Evolutionary conservation across 2,329 filamentous ascomycete species (phyloP), one percentile per base, ranked within the genome.

Genomic region (Mariannaea elegans): DNA sequence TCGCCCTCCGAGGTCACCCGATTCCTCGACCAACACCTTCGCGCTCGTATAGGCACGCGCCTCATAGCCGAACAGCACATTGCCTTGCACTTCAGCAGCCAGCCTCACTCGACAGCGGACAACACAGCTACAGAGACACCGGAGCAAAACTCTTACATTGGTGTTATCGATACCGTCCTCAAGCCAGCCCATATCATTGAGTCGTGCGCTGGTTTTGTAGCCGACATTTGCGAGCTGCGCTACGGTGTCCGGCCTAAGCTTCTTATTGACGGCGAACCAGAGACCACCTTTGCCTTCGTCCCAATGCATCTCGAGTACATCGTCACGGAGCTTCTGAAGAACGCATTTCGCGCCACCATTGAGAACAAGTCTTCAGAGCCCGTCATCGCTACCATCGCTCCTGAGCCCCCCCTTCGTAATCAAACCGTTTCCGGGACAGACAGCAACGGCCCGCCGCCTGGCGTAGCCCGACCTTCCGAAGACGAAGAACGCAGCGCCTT

Each of bases 281-380:
- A 91, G 50, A 93, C 94, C n/a, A 90, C 88, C 0, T 97, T 99
- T 72, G 93, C 94, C 18, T 95, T 96, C 72, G 90, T 99, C 8
- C 95, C 95, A 13, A 95, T 97, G 75, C 95, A 99, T 76, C 85
- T 99, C 21, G 94, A 98, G 77, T 99, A 99, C 76, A 97, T 99
- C 65, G 87, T 97, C 65, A 99, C 94, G 0, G 95, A 99, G 77
- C 84, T 99, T 1, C 84, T 99, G 59, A 99, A 99, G 77, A 99
- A 99, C 72, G 92, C 94, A 1, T 99, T 98, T 80, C 88, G 95
- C 41, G 94, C 95, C 4, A 96, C 93, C 0, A 89, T 98, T 9
- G 95, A 99, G 77, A 89, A 86, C 58, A 88, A 88, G n/a, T 90
- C 91, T 67, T 84, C 86, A 39, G 91, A 97, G 65, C 92, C 94